phyloP scores from a whole-genome alignment of 306 rosid species.

The Pterocarpus macrocarpus region DNA sequence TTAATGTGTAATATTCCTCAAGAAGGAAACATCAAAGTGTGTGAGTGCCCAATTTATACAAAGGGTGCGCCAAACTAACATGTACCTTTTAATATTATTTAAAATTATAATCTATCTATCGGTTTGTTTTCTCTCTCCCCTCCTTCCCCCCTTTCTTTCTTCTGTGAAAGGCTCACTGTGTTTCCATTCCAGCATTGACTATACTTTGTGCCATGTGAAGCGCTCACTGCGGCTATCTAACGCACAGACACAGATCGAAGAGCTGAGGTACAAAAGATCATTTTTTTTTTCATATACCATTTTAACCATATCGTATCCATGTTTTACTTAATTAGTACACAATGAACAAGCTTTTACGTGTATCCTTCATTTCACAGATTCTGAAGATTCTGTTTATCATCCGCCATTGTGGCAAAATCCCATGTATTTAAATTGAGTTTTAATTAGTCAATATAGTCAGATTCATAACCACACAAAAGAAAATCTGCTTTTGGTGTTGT shows the following conservation, averaged over 20 bases:
- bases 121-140: constrained; percentile 38
- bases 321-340: constrained; percentile 36
- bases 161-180: constrained; percentile 43
- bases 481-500: constrained; percentile 36
- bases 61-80: constrained; percentile 34
- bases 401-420: constrained; percentile 48
- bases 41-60: neutral
- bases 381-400: constrained; percentile 47
- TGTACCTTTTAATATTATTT: constrained; percentile 19
- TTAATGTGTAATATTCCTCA: neutral
- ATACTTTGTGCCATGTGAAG: constrained; percentile 42
- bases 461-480: constrained; percentile 38
- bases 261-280: constrained; percentile 42
- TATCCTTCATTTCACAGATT: constrained; percentile 58
- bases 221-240: constrained; percentile 29
- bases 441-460: constrained; percentile 47
- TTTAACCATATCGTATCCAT: constrained; percentile 14
- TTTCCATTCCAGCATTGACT: constrained; percentile 63
- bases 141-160: neutral
- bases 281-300: constrained; percentile 33
- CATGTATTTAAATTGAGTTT: constrained; percentile 46
- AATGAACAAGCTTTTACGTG: constrained; percentile 44
- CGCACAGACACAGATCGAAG: constrained; percentile 52
- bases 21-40: neutral
- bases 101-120: constrained; percentile 6